These are phyloP conservation scores for Trichocladium uniseriatum DNA, from an alignment of 495 filamentous ascomycete species.

Conservation along the genomic window DNA sequence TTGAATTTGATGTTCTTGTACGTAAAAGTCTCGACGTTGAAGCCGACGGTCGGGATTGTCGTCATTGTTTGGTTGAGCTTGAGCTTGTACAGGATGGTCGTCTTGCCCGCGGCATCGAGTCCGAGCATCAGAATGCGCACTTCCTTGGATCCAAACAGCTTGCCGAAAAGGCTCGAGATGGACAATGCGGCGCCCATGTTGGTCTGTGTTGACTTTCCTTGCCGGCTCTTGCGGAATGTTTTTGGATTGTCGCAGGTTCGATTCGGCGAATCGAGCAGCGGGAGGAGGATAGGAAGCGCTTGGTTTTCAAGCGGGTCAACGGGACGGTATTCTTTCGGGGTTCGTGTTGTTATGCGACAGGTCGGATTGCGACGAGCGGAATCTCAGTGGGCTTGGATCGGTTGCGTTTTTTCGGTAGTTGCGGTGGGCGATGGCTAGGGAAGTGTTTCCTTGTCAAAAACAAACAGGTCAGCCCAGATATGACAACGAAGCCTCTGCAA, in stretches of 20 bases:
- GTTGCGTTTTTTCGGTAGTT: too few species aligned
- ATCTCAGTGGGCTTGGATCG: too few species aligned
- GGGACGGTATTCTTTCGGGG: background rate
- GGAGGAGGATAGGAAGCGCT: background rate
- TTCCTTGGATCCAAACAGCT: constrained; percentile 98
- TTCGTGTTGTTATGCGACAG: too few species aligned
- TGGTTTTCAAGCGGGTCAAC: background rate
- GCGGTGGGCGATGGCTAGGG: too few species aligned
- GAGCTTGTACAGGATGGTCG: constrained; percentile 98
- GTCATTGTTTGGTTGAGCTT: constrained; percentile 97
- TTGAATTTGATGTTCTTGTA: constrained; percentile 99
- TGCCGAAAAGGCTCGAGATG: constrained; percentile 48
- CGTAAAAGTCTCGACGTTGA: constrained; percentile 98
- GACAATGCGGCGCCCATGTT: constrained; percentile 23
- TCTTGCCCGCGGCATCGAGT: constrained; percentile 96
- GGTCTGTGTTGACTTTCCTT: background rate
- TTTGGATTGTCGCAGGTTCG: background rate
- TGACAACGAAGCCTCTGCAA: background rate
- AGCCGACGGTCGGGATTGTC: constrained; percentile 97
- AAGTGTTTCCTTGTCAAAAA: too few species aligned
- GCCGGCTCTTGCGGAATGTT: background rate
- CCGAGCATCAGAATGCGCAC: constrained; percentile 98
- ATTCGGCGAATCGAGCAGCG: background rate
- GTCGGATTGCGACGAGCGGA: too few species aligned
- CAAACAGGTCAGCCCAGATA: background rate